Evolutionary conservation across 2,329 filamentous ascomycete species (phyloP).

Genomic region (Clonostachys solani): DNA sequence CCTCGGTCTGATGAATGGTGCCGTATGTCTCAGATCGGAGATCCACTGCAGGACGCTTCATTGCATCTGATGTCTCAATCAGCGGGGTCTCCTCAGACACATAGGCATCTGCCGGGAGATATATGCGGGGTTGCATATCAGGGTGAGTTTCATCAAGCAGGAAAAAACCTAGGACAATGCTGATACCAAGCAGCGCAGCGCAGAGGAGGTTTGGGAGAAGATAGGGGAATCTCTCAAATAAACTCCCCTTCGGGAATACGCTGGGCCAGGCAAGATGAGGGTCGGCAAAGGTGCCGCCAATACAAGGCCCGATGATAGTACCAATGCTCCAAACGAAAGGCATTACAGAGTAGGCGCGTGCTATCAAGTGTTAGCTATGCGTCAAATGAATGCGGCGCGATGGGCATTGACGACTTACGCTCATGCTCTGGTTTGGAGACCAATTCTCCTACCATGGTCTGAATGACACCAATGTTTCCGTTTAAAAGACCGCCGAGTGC

Average conservation of each 20-base stretch:
- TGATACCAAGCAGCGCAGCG: slow-evolving; percentile 68
- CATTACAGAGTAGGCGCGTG: slow-evolving; percentile 86
- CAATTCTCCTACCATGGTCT: slow-evolving; percentile 89
- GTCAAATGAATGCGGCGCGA: background rate
- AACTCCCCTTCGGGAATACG: slow-evolving; percentile 59
- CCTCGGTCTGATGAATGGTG: slow-evolving; percentile 49
- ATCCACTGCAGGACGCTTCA: slow-evolving; percentile 68
- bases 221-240: slow-evolving; percentile 81
- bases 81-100: slow-evolving; percentile 68
- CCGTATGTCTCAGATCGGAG: slow-evolving; percentile 77
- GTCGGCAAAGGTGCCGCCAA: slow-evolving; percentile 82
- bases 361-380: slow-evolving; percentile 31
- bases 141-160: slow-evolving; percentile 88
- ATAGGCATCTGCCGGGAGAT: slow-evolving; percentile 42
- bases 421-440: slow-evolving; percentile 82
- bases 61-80: slow-evolving; percentile 69
- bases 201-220: slow-evolving; percentile 87
- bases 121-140: slow-evolving; percentile 60
- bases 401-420: slow-evolving; percentile 48
- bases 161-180: slow-evolving; percentile 76
- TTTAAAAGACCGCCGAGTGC: slow-evolving; percentile 79
- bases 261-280: slow-evolving; percentile 71
- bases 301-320: slow-evolving; percentile 82
- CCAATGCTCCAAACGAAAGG: slow-evolving; percentile 92
- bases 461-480: slow-evolving; percentile 86